Base-by-base conservation (phyloP, 2,329 filamentous ascomycete genomes). In the Xylariaceae sp. region DNA sequence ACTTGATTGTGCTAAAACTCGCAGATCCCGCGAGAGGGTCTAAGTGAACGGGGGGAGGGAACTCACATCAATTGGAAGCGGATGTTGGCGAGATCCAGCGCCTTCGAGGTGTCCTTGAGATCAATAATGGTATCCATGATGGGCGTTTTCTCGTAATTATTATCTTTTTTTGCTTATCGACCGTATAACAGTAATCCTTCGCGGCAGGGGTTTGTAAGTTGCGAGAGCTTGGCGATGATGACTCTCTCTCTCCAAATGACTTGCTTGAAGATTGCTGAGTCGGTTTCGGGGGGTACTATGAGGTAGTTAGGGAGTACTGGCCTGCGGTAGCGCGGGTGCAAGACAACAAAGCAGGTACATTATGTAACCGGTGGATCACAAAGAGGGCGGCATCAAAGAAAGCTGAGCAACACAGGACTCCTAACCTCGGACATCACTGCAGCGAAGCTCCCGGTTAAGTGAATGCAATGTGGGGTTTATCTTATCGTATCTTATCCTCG, bases 61-160 rank as follows among this genome's bases (percentile, higher is more conserved):
- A 74, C 84, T 76, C 76, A 95, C 92, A 96, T 95, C 63, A 97
- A 79, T 75, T 96, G 91, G 76, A 91, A 96, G 64, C 94, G 90
- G 73, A 97, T 99, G 72, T 94, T 91, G 64, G 86, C 82, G 53
- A 99, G 83, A 73, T 97, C 92, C 69, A 99, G 80, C 13, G 93
- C 92, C 78, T 90, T 89, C 66, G 85, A 85, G 71, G 87, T 84
- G 75, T 97, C 89, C 45, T 87, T 90, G 62, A 96, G 85, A 73
- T 97, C 92, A 70, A 97, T 91, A 52, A 91, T 85, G 15, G 89
- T 82, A 73, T 99, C 94, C 94, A 99, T 99, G 41, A 41, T 35
- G 35, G 1, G 10, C 48, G 4, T 45, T 10, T 35, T 50, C 18
- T 51, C 23, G 23, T 10, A 13, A 9, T 41, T 3, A 13, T 13